Conservation (phyloP, 2,329 filamentous ascomycete genomes). For the Diaporthe aspalathi region DNA sequence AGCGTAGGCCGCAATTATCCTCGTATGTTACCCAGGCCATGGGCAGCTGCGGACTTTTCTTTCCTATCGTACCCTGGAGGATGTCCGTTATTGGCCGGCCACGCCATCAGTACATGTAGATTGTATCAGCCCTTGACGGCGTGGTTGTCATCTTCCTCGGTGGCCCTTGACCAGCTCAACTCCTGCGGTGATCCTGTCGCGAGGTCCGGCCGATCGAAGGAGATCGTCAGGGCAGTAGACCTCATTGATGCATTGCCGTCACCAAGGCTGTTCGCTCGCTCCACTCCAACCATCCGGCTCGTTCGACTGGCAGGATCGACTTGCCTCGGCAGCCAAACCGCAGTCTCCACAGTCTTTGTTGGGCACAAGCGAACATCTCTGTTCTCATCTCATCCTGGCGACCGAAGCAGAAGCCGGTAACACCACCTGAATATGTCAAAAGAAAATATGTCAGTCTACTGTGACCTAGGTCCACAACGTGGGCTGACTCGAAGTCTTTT, state of each 20-base stretch:
- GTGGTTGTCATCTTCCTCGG: not conserved
- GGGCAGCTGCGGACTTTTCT: not conserved
- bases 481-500: no score
- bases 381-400: constrained; percentile 41
- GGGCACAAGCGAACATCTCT: constrained; percentile 60
- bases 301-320: constrained; percentile 13
- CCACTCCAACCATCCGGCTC: constrained; percentile 25
- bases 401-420: constrained; percentile 59
- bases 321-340: constrained; percentile 44
- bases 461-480: no score
- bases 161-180: not conserved
- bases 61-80: not conserved
- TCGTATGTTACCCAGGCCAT: not conserved
- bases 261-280: not conserved
- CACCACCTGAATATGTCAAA: constrained; percentile 47
- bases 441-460: not conserved
- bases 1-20: not conserved
- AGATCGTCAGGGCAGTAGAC: not conserved
- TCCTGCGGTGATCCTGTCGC: not conserved
- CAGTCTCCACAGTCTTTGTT: constrained; percentile 58
- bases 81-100: not conserved
- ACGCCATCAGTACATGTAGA: not conserved
- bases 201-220: no score
- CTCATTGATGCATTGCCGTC: not conserved
- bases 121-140: not conserved